phyloP scores from a whole-genome alignment of 1,139 yeast species.

The Taphrina confusa region DNA sequence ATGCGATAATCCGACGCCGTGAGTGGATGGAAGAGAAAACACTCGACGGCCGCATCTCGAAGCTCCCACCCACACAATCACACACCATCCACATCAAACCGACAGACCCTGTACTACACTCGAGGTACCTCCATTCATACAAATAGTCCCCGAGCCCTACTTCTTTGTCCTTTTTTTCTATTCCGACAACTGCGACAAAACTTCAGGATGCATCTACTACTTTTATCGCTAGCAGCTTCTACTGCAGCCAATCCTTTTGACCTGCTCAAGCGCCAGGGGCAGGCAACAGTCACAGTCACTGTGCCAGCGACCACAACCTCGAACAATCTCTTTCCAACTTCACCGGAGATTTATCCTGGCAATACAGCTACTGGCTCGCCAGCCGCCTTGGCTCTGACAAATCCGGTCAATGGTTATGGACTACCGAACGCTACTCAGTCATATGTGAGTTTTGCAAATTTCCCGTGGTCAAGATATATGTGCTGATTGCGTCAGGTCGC shows the following conservation, averaged over 20 bases:
- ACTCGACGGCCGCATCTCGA: no score
- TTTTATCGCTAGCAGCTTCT: background rate
- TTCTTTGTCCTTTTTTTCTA: no score
- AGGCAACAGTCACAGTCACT: conserved; percentile 9
- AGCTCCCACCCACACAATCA: no score
- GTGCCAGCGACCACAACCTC: conserved; percentile 7
- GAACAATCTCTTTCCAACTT: conserved; percentile 11
- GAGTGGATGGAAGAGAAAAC: no score
- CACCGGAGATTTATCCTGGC: conserved; percentile 14
- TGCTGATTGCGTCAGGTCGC: background rate
- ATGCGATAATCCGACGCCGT: no score
- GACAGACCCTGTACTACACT: no score
- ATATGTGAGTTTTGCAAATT: background rate
- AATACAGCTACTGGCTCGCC: conserved; percentile 16
- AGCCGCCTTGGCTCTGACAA: conserved; percentile 13
- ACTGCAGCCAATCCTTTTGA: conserved; percentile 7
- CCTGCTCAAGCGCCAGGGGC: background rate
- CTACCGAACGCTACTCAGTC: conserved; percentile 13
- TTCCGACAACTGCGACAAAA: no score
- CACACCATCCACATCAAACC: no score
- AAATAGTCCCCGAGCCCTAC: no score
- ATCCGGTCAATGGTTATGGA: conserved; percentile 14
- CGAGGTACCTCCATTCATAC: no score
- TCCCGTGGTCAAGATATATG: background rate
- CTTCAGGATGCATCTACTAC: background rate